Evolutionary conservation across 208 protist genomes (phyloP), one percentile per base, ranked within the genome.

Genomic region (Trypanosoma cruzi): DNA sequence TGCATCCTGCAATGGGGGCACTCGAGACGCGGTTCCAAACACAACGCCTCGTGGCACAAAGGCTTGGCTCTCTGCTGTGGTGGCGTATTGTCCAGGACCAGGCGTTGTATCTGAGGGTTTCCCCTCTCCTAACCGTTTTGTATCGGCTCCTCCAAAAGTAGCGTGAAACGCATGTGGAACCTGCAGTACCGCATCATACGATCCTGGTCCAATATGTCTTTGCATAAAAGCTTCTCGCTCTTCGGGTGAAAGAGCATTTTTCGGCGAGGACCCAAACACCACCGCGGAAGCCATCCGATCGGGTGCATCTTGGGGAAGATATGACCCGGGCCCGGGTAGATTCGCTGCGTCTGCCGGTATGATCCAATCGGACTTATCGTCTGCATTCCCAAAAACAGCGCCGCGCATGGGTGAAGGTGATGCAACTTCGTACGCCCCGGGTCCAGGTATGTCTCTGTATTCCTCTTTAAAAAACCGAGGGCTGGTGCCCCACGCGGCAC

Each of bases 381-480:
- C 46, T 52, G 61, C 70, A 1, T 61, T 70, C n/a, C 70, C 52
- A 49, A 75, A 62, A 10, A 63, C 29, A 11, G 57, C 28, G 32
- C 52, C 50, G 20, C 50, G 59, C n/a, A 36, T 18, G 7, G 62
- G 34, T 28, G 56, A 68, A 62, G 24, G 48, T 58, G 37, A 7
- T 31, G n/a, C 6, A 36, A 60, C 29, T 14, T 89, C 84, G 73
- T 89, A 92, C 26, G 75, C 64, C 18, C 82, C 86, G n/a, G 86
- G 86, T 4, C 86, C 86, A 7, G 83, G 83, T 28, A 57, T 42
- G 0, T 60, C 68, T 20, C 7, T 50, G 0, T 24, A 2, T 50
- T 4, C 48, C 46, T 68, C 55, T 42, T 63, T 22, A 14, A 48
- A 22, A 67, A 74, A 74, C 18, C 68, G 71, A 18, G 22, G 29